Conservation (phyloP, 1,139 yeast genomes). For the Saccharomycopsis hybrid region DNA sequence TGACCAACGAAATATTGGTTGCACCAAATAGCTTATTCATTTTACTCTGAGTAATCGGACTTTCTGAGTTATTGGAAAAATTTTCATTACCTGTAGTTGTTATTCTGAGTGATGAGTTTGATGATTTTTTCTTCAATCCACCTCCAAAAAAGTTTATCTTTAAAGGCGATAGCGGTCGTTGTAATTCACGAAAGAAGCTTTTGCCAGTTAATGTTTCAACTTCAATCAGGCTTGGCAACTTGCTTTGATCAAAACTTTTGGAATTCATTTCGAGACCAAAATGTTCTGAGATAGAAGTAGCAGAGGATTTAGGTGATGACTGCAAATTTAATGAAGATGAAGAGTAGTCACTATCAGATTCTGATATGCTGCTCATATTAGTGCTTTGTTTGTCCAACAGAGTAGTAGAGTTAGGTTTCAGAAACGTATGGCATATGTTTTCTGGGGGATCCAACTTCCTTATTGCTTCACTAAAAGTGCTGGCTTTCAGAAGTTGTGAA, state of each 20-base stretch:
- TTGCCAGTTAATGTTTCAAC: neutral
- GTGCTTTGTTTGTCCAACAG: too few relatives aligned
- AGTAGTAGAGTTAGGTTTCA: too few relatives aligned
- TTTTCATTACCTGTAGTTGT: too few relatives aligned
- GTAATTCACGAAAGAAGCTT: slow-evolving; percentile 9
- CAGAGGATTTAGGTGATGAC: neutral
- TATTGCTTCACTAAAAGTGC: too few relatives aligned
- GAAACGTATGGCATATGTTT: too few relatives aligned
- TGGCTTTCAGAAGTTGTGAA: neutral
- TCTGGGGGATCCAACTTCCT: too few relatives aligned
- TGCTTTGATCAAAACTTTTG: too few relatives aligned
- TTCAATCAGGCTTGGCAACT: neutral
- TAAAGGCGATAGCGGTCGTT: slow-evolving; percentile 17
- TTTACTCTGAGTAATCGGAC: slow-evolving; percentile 20
- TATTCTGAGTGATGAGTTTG: slow-evolving; percentile 1
- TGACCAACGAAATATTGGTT: slow-evolving; percentile 18
- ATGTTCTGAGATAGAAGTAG: too few relatives aligned
- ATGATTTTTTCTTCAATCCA: slow-evolving; percentile 2
- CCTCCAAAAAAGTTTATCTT: slow-evolving; percentile 4
- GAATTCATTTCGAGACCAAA: too few relatives aligned
- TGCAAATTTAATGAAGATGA: neutral
- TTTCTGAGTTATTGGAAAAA: neutral
- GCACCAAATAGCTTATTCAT: slow-evolving; percentile 18
- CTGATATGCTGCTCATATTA: too few relatives aligned
- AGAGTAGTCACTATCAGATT: neutral